Conservation (phyloP, 345 rosid species). For the Dipteronia dyeriana region DNA sequence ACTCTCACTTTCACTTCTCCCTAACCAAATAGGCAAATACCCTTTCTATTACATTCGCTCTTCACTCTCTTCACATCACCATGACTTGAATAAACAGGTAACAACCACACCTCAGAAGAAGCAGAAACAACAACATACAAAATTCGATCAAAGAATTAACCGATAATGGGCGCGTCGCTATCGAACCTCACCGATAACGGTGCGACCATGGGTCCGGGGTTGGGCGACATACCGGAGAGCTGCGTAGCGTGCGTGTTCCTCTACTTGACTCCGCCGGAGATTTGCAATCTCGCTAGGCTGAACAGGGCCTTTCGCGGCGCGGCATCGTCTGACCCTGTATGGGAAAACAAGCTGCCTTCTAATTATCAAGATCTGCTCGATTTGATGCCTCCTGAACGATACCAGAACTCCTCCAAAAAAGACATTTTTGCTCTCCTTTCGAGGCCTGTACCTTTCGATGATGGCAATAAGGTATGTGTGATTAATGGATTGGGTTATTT, state of each 20-base stretch:
- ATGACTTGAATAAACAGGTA: not conserved
- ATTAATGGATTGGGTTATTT: too few relatives aligned
- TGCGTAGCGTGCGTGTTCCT: constrained; percentile 88
- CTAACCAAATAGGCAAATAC: not conserved
- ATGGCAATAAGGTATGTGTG: constrained; percentile 63
- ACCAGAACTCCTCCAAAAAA: constrained; percentile 63
- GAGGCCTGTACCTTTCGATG: constrained; percentile 69
- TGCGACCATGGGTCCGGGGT: constrained; percentile 53
- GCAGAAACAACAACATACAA: not conserved
- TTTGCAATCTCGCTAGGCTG: constrained; percentile 88
- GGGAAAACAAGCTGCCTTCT: constrained; percentile 81
- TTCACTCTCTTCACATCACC: not conserved
- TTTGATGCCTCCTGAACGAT: constrained; percentile 75
- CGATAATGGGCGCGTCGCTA: constrained; percentile 79
- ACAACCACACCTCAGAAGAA: not conserved
- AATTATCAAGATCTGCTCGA: constrained; percentile 84
- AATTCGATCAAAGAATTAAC: too few relatives aligned
- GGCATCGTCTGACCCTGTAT: constrained; percentile 88
- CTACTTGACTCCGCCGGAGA: constrained; percentile 90
- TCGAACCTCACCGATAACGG: constrained; percentile 70
- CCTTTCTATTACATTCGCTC: not conserved
- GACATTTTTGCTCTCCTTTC: constrained; percentile 86
- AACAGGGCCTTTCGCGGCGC: constrained; percentile 85
- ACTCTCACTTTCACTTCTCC: constrained; percentile 13
- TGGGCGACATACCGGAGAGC: constrained; percentile 93